phyloP scores from a whole-genome alignment of 2,329 filamentous ascomycete species.

The Nigrograna mackinnonii region DNA sequence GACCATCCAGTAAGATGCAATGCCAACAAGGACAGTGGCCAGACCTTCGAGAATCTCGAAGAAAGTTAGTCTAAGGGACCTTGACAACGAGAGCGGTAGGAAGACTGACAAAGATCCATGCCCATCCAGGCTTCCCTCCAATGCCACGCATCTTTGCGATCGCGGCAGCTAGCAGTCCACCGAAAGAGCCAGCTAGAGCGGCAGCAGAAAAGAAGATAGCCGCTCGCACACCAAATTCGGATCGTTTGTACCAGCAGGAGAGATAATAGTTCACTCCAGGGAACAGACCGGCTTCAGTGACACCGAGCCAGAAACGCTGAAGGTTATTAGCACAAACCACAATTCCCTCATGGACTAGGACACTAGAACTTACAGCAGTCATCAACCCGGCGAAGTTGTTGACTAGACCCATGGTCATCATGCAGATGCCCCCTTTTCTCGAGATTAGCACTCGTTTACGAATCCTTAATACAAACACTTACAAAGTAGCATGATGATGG shows the following conservation, averaged over 20 bases:
- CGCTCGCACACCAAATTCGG: constrained; percentile 78
- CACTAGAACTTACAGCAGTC: constrained; percentile 55
- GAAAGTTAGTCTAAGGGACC: constrained; percentile 4
- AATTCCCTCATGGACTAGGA: no score
- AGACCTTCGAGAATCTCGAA: constrained; percentile 66
- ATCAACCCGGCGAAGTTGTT: constrained; percentile 67
- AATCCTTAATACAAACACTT: constrained; percentile 1
- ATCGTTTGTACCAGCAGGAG: constrained; percentile 80
- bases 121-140: constrained; percentile 51
- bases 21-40: constrained; percentile 69
- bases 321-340: constrained; percentile 1
- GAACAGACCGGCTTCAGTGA: constrained; percentile 72
- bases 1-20: constrained; percentile 75
- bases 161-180: constrained; percentile 63
- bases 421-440: constrained; percentile 65
- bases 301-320: constrained; percentile 64
- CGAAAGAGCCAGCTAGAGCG: constrained; percentile 77
- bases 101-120: constrained; percentile 49
- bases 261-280: constrained; percentile 75
- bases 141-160: constrained; percentile 56
- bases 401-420: constrained; percentile 71
- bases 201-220: constrained; percentile 86
- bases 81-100: constrained; percentile 43
- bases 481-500: constrained; percentile 70
- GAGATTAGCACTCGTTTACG: background rate